phyloP scores from a whole-genome alignment of 441 rosid species.

The Adansonia rubrostipa region DNA sequence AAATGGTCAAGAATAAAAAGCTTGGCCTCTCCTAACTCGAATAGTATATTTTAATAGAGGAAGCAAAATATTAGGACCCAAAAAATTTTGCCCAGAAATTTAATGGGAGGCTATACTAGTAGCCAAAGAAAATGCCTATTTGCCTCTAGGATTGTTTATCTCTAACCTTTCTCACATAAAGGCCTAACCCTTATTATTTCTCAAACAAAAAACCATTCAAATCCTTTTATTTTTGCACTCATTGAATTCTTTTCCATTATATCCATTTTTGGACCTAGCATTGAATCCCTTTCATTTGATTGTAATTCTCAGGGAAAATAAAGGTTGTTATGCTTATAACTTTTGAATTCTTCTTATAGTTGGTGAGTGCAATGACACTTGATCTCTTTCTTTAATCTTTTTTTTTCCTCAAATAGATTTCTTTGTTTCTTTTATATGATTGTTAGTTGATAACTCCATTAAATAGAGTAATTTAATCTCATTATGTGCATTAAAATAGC shows the following conservation, averaged over 20 bases:
- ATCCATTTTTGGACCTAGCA: not conserved
- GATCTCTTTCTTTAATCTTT: not conserved
- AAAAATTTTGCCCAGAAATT: not conserved
- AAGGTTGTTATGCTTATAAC: not conserved
- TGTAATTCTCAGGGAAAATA: not conserved
- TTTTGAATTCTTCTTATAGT: not conserved
- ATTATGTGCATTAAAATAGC: too few species aligned
- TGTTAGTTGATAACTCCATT: too few species aligned
- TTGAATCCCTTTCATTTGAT: not conserved
- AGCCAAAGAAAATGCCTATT: not conserved
- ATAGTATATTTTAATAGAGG: too few species aligned
- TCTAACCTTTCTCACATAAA: not conserved
- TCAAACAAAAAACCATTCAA: not conserved
- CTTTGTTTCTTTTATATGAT: too few species aligned
- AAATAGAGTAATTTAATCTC: too few species aligned
- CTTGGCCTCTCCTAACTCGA: too few species aligned
- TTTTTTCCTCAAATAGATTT: not conserved
- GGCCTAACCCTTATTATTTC: not conserved
- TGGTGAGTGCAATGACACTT: not conserved
- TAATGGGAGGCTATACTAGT: not conserved
- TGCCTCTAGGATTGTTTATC: too few species aligned
- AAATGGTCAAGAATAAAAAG: too few species aligned
- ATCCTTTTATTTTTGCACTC: not conserved
- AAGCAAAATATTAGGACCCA: not conserved
- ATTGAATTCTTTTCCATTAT: not conserved